Evolutionary conservation across 1,139 yeast species (phyloP), one percentile per base, ranked within the genome.

Genomic region (Saccharomyces uvarum): DNA sequence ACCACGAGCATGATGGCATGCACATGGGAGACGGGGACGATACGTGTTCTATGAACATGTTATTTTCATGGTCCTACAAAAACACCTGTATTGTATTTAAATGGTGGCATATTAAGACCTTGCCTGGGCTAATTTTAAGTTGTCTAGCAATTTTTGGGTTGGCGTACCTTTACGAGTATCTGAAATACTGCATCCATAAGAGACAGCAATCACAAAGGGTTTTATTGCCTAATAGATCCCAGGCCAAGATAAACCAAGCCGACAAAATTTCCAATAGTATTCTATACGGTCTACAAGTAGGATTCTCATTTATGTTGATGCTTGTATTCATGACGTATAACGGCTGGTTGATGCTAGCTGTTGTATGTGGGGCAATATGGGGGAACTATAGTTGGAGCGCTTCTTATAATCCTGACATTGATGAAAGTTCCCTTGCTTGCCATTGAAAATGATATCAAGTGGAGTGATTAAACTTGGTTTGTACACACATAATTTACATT

Each of bases 261-360:
- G 44, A 38, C 60, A 74, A 68, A 57, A 54, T 73, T 49, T 70
- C 73, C 58, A 70, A 72, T 63, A 68, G 84, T 42, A 51, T 76
- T 24, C 65, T 81, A 41, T 88, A 88, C 66, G 95, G 87, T 1
- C 58, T 81, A 14, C 91, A 86, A 66, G 91, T 88, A 13, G 86
- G 87, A 4, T 86, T 84, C 67, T 85, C 95, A 2, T 86, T 86
- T 64, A 73, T 85, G 75, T 71, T 87, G 61, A 87, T 87, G 95
- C 77, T 86, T 63, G 80, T 87, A 0, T 87, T 86, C 64, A 87
- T 87, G 95, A 86, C 91, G 3, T 87, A 85, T 67, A 86, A 87
- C 66, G 89, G 93, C 4, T 87, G 90, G 89, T 77, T 83, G 51
- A 86, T 87, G 93, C 54, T 82, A 14, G 83, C 91, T 2, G 86